Evolutionary conservation across 2,329 filamentous ascomycete species (phyloP).

Genomic region (Fonsecaea pedrosoi): DNA sequence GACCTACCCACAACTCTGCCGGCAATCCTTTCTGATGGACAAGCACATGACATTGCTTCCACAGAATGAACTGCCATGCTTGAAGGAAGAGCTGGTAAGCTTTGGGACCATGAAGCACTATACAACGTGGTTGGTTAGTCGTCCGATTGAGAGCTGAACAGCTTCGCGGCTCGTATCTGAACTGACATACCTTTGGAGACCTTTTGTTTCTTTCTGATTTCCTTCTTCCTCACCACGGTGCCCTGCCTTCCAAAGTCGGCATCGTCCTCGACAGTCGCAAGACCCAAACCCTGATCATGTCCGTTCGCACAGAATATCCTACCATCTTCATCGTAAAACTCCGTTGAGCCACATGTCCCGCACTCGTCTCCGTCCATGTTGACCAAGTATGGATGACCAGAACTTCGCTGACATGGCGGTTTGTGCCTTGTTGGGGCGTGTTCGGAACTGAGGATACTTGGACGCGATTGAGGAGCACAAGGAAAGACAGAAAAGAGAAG

Average conservation of each 20-base stretch:
- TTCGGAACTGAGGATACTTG: no score
- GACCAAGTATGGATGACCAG: neutral
- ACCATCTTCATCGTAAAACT: constrained; percentile 35
- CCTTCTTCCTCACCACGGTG: constrained; percentile 62
- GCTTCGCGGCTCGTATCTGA: constrained; percentile 6
- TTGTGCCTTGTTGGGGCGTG: neutral
- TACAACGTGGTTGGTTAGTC: neutral
- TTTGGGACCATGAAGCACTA: constrained; percentile 65
- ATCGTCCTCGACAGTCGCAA: constrained; percentile 34
- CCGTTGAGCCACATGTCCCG: constrained; percentile 33
- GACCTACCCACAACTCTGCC: constrained; percentile 71
- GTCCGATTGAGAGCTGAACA: constrained; percentile 45
- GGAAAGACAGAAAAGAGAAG: neutral
- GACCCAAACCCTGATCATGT: constrained; percentile 35
- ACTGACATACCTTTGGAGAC: constrained; percentile 54
- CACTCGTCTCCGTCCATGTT: constrained; percentile 34
- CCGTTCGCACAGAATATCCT: constrained; percentile 36
- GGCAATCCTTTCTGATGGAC: constrained; percentile 71
- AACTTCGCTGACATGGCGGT: constrained; percentile 7
- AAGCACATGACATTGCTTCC: constrained; percentile 79
- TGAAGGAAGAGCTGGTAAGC: constrained; percentile 82
- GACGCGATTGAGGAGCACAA: neutral
- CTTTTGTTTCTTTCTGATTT: constrained; percentile 60
- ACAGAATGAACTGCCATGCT: constrained; percentile 80
- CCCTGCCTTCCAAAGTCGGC: constrained; percentile 52